Base-by-base conservation (phyloP, 371 early-diverging fungal genomes). In the Mortierella sp. region DNA sequence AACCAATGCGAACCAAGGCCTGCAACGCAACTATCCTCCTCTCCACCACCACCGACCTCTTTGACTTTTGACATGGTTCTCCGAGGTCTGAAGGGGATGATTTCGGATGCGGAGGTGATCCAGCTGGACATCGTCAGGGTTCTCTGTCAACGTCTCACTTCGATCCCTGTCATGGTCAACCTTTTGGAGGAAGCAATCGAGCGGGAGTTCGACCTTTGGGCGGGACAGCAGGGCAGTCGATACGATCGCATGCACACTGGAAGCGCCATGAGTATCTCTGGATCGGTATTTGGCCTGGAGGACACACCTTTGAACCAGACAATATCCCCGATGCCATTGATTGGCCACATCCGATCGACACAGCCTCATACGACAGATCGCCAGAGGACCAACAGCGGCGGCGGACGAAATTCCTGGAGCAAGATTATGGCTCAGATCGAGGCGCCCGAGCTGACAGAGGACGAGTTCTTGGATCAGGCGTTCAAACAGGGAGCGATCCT, bases 131-230 rank as follows among this genome's bases (percentile, higher is more conserved):
- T 83, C 1, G 66, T 79, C 58, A 64, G 55, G 29, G 79, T 69
- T 31, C 53, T 75, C 9, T 76, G 79, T 24, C 84, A 76, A 24
- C 68, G 73, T n/a, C 37, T 76, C 34, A 76, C 72, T 64, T 79
- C 79, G 10, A 79, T 79, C 22, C 72, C 79, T 0, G 76, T 55
- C 0, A 83, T 79, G 84, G 64, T 83, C 11, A 66, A 45, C 31
- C 72, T 83, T 26, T 39, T 83, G 39, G 84, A 83, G 41, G 79
- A 70, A 41, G 73, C 84, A 8, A 83, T 83, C 6, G 84, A 83
- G 39, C 79, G 75, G 7, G 84, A 83, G 52, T 83, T 83, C 64
- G 72, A 76, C 41, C 40, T 83, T 0, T 79, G 79, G 79, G 61
- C 48, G 22, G 79, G 74, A 8, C 68, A 70, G 11, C 82, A 82